phyloP scores from a whole-genome alignment of 306 rosid species.

The Glycine latifolia region DNA sequence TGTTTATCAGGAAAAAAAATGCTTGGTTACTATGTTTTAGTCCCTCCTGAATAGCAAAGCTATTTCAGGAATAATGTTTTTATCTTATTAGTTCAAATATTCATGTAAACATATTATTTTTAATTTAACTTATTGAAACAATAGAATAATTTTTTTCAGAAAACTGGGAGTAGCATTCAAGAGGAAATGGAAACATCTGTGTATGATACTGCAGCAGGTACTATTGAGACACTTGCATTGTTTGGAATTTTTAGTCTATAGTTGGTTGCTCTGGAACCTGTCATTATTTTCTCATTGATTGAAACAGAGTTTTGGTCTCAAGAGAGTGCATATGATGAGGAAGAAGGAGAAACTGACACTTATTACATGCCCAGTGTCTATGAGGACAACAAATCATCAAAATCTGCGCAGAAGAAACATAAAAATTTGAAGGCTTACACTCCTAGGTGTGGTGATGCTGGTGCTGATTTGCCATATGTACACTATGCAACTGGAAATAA shows the following conservation, averaged over 20 bases:
- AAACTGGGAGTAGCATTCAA: conserved; percentile 65
- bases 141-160: conserved; percentile 62
- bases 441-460: conserved; percentile 63
- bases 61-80: neutral
- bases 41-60: neutral
- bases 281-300: conserved; percentile 37
- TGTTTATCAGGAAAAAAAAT: neutral
- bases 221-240: conserved; percentile 13
- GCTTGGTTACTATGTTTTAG: neutral
- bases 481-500: conserved; percentile 61
- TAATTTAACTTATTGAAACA: neutral
- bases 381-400: conserved; percentile 67
- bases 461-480: conserved; percentile 65
- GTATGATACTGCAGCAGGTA: conserved; percentile 76
- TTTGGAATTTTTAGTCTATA: conserved; percentile 36
- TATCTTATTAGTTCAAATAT: neutral
- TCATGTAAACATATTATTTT: neutral
- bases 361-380: conserved; percentile 65
- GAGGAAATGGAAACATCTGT: conserved; percentile 80
- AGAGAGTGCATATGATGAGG: conserved; percentile 73
- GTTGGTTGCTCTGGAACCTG: conserved; percentile 37
- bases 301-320: conserved; percentile 60
- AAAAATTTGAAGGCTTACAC: conserved; percentile 55
- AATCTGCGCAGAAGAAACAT: conserved; percentile 62
- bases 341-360: conserved; percentile 75